Evolutionary conservation across 2,329 filamentous ascomycete species (phyloP), one percentile per base, ranked within the genome.

Genomic region (Aquanectria penicillioides): DNA sequence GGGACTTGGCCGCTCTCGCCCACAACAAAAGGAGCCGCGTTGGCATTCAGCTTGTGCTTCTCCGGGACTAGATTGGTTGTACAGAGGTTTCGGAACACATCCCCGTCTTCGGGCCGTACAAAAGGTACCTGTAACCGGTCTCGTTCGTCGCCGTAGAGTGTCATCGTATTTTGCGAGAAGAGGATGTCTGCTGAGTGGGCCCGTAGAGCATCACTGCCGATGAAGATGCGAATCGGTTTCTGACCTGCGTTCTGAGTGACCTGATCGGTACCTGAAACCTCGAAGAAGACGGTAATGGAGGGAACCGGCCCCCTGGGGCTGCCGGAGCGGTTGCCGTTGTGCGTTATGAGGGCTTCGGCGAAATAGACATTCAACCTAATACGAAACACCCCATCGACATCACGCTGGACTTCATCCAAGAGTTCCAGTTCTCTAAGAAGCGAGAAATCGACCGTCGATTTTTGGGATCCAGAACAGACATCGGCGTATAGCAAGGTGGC

Each of bases 101-200:
- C 82, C 55, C 97, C 93, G 68, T 97, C 90, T 74, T 98, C 95
- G 0, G 95, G 95, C 23, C 95, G 88, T 34, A 97, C 93, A 65
- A 99, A 90, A 2, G 95, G 95, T 28, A 99, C 89, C 13, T 92
- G 93, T 11, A 98, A 81, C 70, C 94, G 95, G 73, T 91, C 93
- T 40, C 90, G 86, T 57, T 97, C 92, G 71, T 93, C 91, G 67
- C 96, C 92, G 66, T 93, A 94, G 23, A 98, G 81, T 0, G 91
- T 90, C 81, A 99, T 87, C 63, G 90, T 90, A 71, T 97, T 97
- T 64, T 94, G 92, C 0, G 95, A 98, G 69, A 99, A 92, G 18
- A 98, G 79, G 10, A 99, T 84, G 73, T 98, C 95, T 20, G 93
- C 94, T 65, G 91, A 97, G 71, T 97, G 92, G 9, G 90, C 84